Conservation (phyloP, 2,329 filamentous ascomycete genomes). For the Hymenoscyphus repandus region DNA sequence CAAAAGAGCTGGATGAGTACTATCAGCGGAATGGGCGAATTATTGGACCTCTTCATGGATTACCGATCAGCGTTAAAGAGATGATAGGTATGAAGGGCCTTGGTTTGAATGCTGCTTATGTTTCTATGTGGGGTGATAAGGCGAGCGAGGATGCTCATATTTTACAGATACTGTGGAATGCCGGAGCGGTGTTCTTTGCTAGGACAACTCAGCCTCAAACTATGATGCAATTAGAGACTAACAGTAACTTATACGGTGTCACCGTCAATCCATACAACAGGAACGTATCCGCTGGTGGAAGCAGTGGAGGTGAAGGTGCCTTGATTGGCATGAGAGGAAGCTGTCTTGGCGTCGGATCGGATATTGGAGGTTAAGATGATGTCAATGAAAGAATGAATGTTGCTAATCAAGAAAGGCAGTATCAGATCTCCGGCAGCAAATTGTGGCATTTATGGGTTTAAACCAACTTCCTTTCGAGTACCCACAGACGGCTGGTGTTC, state of each 20-base stretch:
- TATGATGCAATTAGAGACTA: conserved; percentile 36
- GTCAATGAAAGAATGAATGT: not conserved
- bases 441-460: conserved; percentile 44
- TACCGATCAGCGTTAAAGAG: conserved; percentile 51
- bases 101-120: conserved; percentile 42
- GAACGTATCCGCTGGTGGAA: conserved; percentile 57
- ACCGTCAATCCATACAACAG: conserved; percentile 53
- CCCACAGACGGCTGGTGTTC: conserved; percentile 38
- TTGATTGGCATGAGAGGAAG: conserved; percentile 47
- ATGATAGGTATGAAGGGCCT: conserved; percentile 44
- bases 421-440: conserved; percentile 39
- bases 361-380: conserved; percentile 41
- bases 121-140: conserved; percentile 39
- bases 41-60: conserved; percentile 55
- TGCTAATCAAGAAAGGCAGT: conserved; percentile 20
- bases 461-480: conserved; percentile 37
- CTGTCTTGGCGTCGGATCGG: conserved; percentile 56
- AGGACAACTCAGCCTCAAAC: conserved; percentile 50
- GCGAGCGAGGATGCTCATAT: conserved; percentile 42
- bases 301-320: conserved; percentile 57
- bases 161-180: conserved; percentile 31
- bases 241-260: conserved; percentile 29
- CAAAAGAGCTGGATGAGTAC: conserved; percentile 20
- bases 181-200: conserved; percentile 39
- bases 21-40: conserved; percentile 28